Evolutionary conservation across 2,329 filamentous ascomycete species (phyloP), one percentile per base, ranked within the genome.

Genomic region (Fusarium sarcochroum): DNA sequence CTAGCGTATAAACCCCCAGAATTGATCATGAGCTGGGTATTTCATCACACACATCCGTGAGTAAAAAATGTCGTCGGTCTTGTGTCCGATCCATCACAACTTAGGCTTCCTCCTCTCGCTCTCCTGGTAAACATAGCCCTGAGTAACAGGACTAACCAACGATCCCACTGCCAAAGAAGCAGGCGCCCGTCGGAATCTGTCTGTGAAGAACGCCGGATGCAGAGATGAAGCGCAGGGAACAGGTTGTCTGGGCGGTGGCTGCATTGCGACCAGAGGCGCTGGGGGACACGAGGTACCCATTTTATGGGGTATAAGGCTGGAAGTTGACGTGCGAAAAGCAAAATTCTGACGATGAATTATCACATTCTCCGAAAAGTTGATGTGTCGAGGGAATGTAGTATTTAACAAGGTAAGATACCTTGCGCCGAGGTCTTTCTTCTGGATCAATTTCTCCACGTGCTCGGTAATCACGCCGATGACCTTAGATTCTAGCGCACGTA

Each of bases 131-230:
- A 86, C 80, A 72, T 91, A 91, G 2, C 89, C 89, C 41, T 85
- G 80, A 18, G 87, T 87, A 5, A 90, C 85, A 0, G 89, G 88
- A 63, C 77, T 88, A 11, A 69, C 73, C 15, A 61, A 8, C 15
- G 55, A 23, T 14, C 55, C 71, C 8, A 63, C 54, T 23, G 72
- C 73, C 60, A 68, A 60, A 40, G 59, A 70, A 21, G 84, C 81
- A 7, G 88, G 85, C 4, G 86, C 83, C 71, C 85, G 87, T 59
- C 85, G 86, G 50, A 93, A 79, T 51, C 84, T 84, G 30, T 87
- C 82, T 0, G 91, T 91, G 80, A 94, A 93, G 80, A 94, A 94
- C 2, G 93, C 91, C 0, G 92, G 92, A 69, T 94, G 92, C 25
- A 87, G 81, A 38, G 83, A 83, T 2, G 91, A 87, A 11, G 87